A percentile compares a stretch with the other conserved stretches of the same genome.
Conservation (phyloP, 202 grass and related monocot species). For the Carex arenaria region DNA sequence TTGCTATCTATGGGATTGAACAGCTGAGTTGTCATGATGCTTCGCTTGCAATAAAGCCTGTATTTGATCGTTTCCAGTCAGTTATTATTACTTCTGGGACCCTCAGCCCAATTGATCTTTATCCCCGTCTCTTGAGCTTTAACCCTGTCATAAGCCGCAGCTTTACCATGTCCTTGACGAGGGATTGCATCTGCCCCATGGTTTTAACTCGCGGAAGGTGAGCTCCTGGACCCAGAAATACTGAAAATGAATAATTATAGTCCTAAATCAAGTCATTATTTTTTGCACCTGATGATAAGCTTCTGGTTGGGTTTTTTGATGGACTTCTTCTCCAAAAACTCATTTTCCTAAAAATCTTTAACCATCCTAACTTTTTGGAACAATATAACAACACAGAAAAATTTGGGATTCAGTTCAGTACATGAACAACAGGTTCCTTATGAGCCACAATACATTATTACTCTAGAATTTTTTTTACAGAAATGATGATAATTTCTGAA, state of each 20-base stretch:
- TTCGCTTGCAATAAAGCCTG: slow-evolving; percentile 86
- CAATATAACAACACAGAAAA: background rate
- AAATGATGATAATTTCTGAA: background rate
- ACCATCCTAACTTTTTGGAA: background rate
- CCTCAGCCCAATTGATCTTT: slow-evolving; percentile 94
- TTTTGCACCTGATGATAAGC: background rate
- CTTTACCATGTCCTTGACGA: slow-evolving; percentile 97
- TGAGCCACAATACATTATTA: background rate
- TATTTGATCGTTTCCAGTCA: slow-evolving; percentile 88
- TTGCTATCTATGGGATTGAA: slow-evolving; percentile 15
- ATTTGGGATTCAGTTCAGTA: background rate
- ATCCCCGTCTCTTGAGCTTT: slow-evolving; percentile 89
- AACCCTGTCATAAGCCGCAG: slow-evolving; percentile 96
- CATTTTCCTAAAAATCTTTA: background rate
- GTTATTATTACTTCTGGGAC: slow-evolving; percentile 95
- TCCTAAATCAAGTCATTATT: background rate
- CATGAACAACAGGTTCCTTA: background rate
- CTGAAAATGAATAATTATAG: background rate
- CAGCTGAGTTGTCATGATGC: slow-evolving; percentile 99
- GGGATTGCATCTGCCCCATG: slow-evolving; percentile 99
- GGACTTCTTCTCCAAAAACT: background rate
- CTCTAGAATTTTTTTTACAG: background rate
- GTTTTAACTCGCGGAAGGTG: slow-evolving; percentile 98
- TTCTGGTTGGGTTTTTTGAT: background rate
- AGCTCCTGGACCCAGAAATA: background rate